These are phyloP conservation scores for Escallonia rubra DNA, from an alignment of 129 eudicot species.

Conservation along the genomic window DNA sequence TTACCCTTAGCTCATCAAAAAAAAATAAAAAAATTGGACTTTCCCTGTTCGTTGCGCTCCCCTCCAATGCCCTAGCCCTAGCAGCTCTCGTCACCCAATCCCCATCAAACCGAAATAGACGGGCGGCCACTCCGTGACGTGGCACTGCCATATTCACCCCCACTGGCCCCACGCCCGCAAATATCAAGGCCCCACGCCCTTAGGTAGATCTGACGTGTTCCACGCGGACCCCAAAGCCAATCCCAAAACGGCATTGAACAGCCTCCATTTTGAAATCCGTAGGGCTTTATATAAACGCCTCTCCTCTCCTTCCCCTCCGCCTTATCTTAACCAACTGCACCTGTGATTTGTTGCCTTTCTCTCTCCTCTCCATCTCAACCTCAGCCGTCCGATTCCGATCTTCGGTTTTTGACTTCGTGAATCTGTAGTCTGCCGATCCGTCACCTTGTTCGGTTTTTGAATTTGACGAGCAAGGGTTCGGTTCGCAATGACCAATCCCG, in stretches of 20 bases:
- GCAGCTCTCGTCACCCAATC: not conserved
- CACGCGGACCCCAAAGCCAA: constrained; percentile 27
- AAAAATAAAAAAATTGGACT: too few species aligned
- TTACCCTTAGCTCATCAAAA: too few species aligned
- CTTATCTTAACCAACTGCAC: constrained; percentile 6
- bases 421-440: too few species aligned
- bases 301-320: not conserved
- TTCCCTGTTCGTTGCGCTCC: not conserved
- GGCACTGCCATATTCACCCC: constrained; percentile 1
- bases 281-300: constrained; percentile 12
- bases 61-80: not conserved
- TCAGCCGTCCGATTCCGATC: not conserved
- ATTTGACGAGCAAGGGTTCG: too few species aligned
- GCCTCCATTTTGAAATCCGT: constrained; percentile 25
- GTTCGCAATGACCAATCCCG: constrained; percentile 28
- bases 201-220: constrained; percentile 7
- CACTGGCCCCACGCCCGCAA: constrained; percentile 14
- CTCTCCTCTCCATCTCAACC: not conserved
- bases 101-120: constrained; percentile 5
- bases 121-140: constrained; percentile 14
- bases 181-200: constrained; percentile 1
- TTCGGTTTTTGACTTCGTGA: too few species aligned
- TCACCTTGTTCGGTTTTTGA: too few species aligned
- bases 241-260: constrained; percentile 9
- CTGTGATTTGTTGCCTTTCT: constrained; percentile 14